Conservation (phyloP, 345 rosid species). For the Psidium friedrichsthalianum region DNA sequence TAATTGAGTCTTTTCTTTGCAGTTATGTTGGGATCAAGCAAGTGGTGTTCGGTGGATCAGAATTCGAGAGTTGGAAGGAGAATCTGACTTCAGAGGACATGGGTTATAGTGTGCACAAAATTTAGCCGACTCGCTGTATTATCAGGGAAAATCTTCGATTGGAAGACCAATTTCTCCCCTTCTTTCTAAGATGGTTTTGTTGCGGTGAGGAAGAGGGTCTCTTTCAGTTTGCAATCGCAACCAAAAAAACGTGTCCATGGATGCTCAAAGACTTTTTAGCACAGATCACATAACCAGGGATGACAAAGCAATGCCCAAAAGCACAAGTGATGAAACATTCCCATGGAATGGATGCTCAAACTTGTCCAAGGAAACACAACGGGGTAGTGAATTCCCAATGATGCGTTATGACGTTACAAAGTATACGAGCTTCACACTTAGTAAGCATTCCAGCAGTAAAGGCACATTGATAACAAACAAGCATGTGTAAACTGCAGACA, state of each 20-base stretch:
- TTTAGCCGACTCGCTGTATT: constrained; percentile 16
- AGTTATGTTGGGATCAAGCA: constrained; percentile 82
- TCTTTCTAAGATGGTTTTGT: background rate
- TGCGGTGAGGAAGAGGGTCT: background rate
- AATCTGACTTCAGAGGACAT: constrained; percentile 57
- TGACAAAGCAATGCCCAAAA: background rate
- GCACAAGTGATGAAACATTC: background rate
- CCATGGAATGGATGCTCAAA: background rate
- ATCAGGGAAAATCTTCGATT: background rate
- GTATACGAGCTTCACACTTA: background rate
- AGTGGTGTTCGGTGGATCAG: constrained; percentile 76
- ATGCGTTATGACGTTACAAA: background rate
- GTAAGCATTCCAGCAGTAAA: background rate
- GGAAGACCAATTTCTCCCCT: background rate
- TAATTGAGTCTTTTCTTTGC: constrained; percentile 2
- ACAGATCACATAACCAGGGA: background rate
- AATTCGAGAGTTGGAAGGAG: constrained; percentile 79
- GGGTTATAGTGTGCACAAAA: constrained; percentile 57
- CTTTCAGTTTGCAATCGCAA: background rate
- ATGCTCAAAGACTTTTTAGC: background rate
- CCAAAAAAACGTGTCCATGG: background rate
- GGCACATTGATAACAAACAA: background rate
- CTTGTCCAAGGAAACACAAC: background rate
- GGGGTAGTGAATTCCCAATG: background rate
- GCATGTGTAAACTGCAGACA: background rate